These are phyloP conservation scores for Gloeopeniophorella convolvens DNA, from an alignment of 768 basidiomycete species.

Conservation along the genomic window DNA sequence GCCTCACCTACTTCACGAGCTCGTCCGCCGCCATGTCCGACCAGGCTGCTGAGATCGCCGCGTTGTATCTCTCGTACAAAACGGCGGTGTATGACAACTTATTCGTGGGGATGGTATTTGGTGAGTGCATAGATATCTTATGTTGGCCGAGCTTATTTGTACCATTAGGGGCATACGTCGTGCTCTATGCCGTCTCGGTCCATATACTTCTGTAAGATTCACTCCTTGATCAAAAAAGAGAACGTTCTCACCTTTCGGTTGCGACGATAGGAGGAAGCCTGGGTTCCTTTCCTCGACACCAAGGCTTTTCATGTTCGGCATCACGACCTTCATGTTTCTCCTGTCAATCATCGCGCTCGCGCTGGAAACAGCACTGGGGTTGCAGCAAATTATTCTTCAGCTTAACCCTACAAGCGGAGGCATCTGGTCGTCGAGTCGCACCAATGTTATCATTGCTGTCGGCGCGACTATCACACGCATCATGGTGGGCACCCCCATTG, in stretches of 20 bases:
- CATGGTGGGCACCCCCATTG: background rate
- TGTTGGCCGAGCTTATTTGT: too few relatives aligned
- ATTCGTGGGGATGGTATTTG: slow-evolving; percentile 10
- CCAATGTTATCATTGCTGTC: slow-evolving; percentile 1
- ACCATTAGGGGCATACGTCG: slow-evolving; percentile 1
- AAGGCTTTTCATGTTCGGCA: slow-evolving; percentile 9
- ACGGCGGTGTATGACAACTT: slow-evolving; percentile 7
- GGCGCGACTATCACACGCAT: slow-evolving; percentile 1
- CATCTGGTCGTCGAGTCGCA: background rate
- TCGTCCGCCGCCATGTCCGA: slow-evolving; percentile 1
- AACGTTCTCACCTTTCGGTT: background rate
- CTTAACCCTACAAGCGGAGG: slow-evolving; percentile 2
- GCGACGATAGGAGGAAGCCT: background rate
- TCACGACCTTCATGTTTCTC: slow-evolving; percentile 13
- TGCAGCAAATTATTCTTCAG: slow-evolving; percentile 4
- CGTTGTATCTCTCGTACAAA: slow-evolving; percentile 1
- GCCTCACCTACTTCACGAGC: background rate
- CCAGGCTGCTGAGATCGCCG: background rate
- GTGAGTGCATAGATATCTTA: background rate
- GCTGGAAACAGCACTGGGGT: slow-evolving; percentile 4
- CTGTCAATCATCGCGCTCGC: slow-evolving; percentile 8
- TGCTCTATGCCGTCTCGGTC: slow-evolving; percentile 5
- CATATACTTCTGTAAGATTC: slow-evolving; percentile 12
- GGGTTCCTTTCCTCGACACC: slow-evolving; percentile 9
- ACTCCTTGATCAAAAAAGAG: background rate